Base-by-base conservation (phyloP, 2,329 filamentous ascomycete genomes). In the Alternaria sp. region DNA sequence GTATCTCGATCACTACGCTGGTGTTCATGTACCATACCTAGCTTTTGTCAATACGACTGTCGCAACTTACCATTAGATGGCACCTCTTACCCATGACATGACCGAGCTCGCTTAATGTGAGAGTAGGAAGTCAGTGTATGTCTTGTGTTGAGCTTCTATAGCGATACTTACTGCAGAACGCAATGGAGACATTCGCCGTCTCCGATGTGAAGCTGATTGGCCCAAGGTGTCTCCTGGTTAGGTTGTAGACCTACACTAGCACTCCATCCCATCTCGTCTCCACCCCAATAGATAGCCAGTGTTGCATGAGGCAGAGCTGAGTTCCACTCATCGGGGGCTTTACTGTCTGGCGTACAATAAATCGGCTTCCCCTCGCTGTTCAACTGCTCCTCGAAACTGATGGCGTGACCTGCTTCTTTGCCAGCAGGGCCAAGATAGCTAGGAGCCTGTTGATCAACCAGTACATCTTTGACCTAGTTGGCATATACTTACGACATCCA, bases 21-120 rank as follows among this genome's bases (percentile, higher is more conserved):
- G 32, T 63, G 54, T 32, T 61, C 51, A 16, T 63, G 52, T 11
- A 47, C 44, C 61, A 65, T 61, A 16, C 51, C 57, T 59, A 1
- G 1, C 26, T 34, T 54, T 28, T 36, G 26, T 53, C 16, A 56
- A n/a, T 36, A 8, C n/a, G 4, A 5, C 6, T 3, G 11, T 22
- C 18, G 46, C 7, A 3, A 34, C 20, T n/a, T 48, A n/a, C 4
- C 7, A 6, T 12, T 4, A 36, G 2, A 4, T 24, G 46, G 16
- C 7, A 11, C 38, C 9, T 3, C 7, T 51, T 11, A 60, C 46
- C 57, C 24, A 60, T 18, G 4, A 51, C 52, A 46, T 56, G 39
- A 7, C 32, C 57, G 4, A 51, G 16, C 16, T 38, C 34, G 14
- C 28, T 16, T 6, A n/a, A 16, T 14, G 12, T 36, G 12, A 12